Percentiles rank a stretch among this genome's conserved stretches.
Conservation (phyloP, 2,329 filamentous ascomycete genomes). For the Hawksworthiomyces lignivorus region DNA sequence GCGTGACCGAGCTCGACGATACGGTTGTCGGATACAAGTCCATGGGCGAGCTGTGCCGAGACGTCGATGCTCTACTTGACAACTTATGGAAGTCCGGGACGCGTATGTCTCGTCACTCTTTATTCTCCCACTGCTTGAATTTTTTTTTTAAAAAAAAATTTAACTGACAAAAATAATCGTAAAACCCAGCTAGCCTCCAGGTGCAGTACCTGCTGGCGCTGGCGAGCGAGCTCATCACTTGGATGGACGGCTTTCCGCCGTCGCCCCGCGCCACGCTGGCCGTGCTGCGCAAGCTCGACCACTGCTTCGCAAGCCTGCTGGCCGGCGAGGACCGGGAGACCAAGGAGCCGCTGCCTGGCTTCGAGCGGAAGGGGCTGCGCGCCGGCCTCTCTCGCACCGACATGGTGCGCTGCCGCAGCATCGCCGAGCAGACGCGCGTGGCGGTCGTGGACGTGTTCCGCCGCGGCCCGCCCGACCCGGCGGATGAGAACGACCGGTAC, state of each 20-base stretch:
- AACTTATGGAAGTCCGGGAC: conserved; percentile 83
- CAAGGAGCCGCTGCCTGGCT: conserved; percentile 60
- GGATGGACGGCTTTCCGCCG: conserved; percentile 64
- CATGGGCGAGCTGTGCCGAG: conserved; percentile 63
- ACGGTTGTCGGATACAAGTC: conserved; percentile 45
- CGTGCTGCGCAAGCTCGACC: conserved; percentile 70
- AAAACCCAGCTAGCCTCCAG: conserved; percentile 60
- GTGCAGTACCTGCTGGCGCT: conserved; percentile 76
- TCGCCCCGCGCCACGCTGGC: conserved; percentile 61
- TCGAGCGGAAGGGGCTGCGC: conserved; percentile 46
- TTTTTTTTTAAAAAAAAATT: too few relatives aligned
- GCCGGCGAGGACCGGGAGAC: conserved; percentile 59
- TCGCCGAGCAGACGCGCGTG: conserved; percentile 69
- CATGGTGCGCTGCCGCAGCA: conserved; percentile 77
- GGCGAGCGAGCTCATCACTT: conserved; percentile 63
- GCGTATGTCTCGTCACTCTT: conserved; percentile 54
- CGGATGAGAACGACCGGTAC: background rate
- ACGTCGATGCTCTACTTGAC: conserved; percentile 68
- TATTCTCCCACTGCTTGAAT: background rate
- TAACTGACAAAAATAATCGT: too few relatives aligned
- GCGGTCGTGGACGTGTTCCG: conserved; percentile 62
- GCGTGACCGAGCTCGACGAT: conserved; percentile 36
- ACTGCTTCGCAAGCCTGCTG: conserved; percentile 72
- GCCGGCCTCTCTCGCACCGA: conserved; percentile 70
- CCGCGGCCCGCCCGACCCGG: conserved; percentile 19